These are phyloP conservation scores for Taphrina confusa DNA, from an alignment of 1,139 yeast species.

Conservation along the genomic window DNA sequence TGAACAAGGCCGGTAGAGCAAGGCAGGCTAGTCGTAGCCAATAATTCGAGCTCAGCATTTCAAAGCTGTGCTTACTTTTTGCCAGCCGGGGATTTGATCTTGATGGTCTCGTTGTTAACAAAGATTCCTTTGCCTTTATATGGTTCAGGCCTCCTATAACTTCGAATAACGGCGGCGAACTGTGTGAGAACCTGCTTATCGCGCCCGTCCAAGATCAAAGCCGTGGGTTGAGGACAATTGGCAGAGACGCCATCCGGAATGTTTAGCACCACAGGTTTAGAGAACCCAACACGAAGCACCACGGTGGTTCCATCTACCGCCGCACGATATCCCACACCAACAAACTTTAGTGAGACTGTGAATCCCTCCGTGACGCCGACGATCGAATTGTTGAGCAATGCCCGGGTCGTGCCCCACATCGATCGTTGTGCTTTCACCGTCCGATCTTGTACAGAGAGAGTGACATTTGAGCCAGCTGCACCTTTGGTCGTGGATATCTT, in stretches of 20 bases:
- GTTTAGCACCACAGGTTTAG: constrained; percentile 42
- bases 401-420: constrained; percentile 94
- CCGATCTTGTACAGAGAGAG: constrained; percentile 55
- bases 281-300: constrained; percentile 42
- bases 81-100: constrained; percentile 44
- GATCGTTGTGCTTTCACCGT: constrained; percentile 69
- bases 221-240: constrained; percentile 80
- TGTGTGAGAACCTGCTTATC: constrained; percentile 84
- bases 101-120: constrained; percentile 86
- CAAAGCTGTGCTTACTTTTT: constrained; percentile 9
- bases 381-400: constrained; percentile 72
- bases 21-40: too few species aligned
- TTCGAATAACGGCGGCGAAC: constrained; percentile 86
- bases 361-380: constrained; percentile 93
- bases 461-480: constrained; percentile 5
- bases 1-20: too few species aligned
- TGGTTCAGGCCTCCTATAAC: constrained; percentile 93
- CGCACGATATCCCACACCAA: constrained; percentile 97
- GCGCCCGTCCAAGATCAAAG: constrained; percentile 80
- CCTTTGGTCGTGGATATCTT: not conserved
- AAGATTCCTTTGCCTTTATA: constrained; percentile 98
- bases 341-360: constrained; percentile 79
- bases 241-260: constrained; percentile 79
- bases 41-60: too few species aligned
- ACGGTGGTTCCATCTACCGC: constrained; percentile 60